A percentile compares a stretch with the other conserved stretches of the same genome.
Evolutionary conservation across 1,284 basidiomycete genomes (phyloP).

Genomic region (Porogramme epimiltina): DNA sequence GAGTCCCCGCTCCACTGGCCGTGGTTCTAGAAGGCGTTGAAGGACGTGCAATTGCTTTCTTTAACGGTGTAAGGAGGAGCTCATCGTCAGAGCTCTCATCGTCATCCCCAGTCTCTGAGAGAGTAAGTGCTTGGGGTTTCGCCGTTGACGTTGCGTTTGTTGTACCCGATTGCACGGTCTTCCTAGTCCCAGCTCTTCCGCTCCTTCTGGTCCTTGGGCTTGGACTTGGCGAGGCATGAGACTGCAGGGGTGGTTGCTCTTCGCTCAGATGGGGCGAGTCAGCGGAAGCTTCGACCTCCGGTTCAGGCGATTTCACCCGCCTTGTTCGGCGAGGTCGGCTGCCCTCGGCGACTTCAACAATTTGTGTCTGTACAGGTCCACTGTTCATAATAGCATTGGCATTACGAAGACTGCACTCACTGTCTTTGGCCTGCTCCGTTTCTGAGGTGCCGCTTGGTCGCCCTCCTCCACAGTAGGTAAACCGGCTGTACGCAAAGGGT

Average conservation of each 20-base stretch:
- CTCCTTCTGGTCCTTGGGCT: background rate
- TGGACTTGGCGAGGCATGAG: background rate
- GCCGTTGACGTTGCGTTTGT: background rate
- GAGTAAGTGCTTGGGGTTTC: background rate
- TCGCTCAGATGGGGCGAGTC: background rate
- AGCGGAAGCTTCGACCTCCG: background rate
- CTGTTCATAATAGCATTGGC: background rate
- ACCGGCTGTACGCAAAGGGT: too few species aligned
- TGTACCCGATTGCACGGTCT: background rate
- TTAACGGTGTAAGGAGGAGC: conserved; percentile 33
- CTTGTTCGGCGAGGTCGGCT: background rate
- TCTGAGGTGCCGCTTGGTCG: conserved; percentile 7
- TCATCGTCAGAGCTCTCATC: conserved; percentile 34
- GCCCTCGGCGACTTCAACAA: background rate
- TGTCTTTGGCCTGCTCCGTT: conserved; percentile 6
- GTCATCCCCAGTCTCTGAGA: background rate
- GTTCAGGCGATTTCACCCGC: background rate
- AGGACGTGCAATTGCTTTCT: conserved; percentile 20
- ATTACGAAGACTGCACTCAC: background rate
- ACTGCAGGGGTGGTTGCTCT: background rate
- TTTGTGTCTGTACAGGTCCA: background rate
- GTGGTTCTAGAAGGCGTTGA: conserved; percentile 30
- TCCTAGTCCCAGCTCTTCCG: background rate
- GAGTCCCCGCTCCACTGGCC: conserved; percentile 16
- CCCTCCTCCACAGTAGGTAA: background rate